phyloP scores from a whole-genome alignment of 2,329 filamentous ascomycete genomes.

The Xylariaceae sp. region DNA sequence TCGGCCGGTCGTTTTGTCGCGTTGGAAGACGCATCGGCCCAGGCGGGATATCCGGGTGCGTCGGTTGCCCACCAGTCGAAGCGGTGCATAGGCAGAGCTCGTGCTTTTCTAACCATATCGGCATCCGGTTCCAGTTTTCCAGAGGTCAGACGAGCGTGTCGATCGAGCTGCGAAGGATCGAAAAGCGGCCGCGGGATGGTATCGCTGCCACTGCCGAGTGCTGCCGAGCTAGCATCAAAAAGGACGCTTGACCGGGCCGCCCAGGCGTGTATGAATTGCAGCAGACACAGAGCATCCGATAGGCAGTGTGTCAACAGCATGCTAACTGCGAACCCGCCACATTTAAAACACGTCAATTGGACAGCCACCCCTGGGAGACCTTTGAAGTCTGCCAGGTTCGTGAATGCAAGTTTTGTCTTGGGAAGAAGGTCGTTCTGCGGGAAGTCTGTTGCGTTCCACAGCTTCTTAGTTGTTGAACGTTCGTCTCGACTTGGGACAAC shows the following conservation, averaged over 20 bases:
- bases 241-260: slow-evolving; percentile 35
- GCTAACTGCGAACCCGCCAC: slow-evolving; percentile 45
- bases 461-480: slow-evolving; percentile 27
- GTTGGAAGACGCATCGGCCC: slow-evolving; percentile 28
- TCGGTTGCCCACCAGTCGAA: slow-evolving; percentile 50
- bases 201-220: slow-evolving; percentile 1
- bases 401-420: slow-evolving; percentile 39
- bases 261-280: slow-evolving; percentile 48
- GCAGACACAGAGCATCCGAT: slow-evolving; percentile 47
- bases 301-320: slow-evolving; percentile 48
- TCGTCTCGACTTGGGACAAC: slow-evolving; percentile 36
- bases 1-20: slow-evolving; percentile 33
- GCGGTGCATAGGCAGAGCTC: slow-evolving; percentile 47
- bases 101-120: slow-evolving; percentile 34
- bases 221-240: neutral
- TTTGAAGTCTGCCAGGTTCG: slow-evolving; percentile 31
- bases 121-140: slow-evolving; percentile 29
- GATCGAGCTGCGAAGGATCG: slow-evolving; percentile 44
- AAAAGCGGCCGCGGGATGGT: slow-evolving; percentile 38
- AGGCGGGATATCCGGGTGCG: slow-evolving; percentile 36
- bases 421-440: slow-evolving; percentile 41
- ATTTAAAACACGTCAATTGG: slow-evolving; percentile 44
- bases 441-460: slow-evolving; percentile 41
- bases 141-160: slow-evolving; percentile 33
- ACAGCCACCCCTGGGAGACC: slow-evolving; percentile 39